Evolutionary conservation across 2,329 filamentous ascomycete genomes (phyloP), one percentile per base, ranked within the genome.

Genomic region (Aspergillus fructus): DNA sequence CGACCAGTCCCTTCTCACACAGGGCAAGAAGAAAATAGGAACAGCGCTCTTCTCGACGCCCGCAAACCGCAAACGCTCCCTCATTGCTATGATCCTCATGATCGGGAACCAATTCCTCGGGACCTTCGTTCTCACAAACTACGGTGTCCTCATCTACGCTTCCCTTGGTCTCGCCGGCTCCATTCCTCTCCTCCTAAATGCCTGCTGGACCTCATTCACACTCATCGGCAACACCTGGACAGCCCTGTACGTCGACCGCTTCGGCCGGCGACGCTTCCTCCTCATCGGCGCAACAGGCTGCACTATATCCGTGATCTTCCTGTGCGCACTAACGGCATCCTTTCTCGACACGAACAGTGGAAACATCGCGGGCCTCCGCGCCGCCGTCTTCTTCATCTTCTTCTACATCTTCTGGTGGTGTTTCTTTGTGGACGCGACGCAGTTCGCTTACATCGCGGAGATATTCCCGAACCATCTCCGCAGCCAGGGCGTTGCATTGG

Each of bases 401-500:
- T 68, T 77, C 55, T 75, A 71, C 53, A 72, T 75, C 43, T 59
- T 73, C 52, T 76, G 70, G 62, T 78, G 75, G 70, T 71, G 70
- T 47, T 74, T 70, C 52, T 76, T 72, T 55, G 63, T 79, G 48
- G 77, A 79, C 55, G 76, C 76, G 1, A 76, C 72, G n/a, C 74
- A 77, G 47, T 78, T 76, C 57, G 66, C 76, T 21, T 77, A 77
- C 59, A 64, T 76, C 24, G 62, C 68, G 2, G 74, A 77, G 63
- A 78, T 77, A 48, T 77, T 75, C 64, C 75, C 76, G 3, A 78
- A 70, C 17, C 70, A 75, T 56, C 61, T 77, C 13, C 70, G 75
- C 3, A 67, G 68, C 12, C 68, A 75, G 42, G 74, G 75, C 0
- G 71, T 74, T 17, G 73, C 74, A 0, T 58, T 77, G 34, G 72